Percentiles rank a stretch among this genome's conserved stretches.
Conservation (phyloP, 441 rosid species). For the Jatropha podagrica region DNA sequence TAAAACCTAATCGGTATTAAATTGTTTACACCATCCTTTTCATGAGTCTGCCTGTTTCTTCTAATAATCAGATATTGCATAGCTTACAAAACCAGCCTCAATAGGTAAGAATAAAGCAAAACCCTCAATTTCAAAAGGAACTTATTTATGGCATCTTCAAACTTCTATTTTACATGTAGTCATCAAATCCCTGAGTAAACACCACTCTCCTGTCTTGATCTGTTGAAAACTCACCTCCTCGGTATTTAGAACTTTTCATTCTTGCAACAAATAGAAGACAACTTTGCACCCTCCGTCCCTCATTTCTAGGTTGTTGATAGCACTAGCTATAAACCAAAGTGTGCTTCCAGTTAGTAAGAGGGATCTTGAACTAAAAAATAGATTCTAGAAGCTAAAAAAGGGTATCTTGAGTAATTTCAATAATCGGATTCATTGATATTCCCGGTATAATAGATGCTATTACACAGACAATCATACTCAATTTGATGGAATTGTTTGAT, state of each 20-base stretch:
- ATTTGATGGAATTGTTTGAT: too few relatives aligned
- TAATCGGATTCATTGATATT: too few relatives aligned
- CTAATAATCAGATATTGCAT: neutral
- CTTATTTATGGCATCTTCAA: neutral
- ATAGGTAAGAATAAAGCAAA: neutral
- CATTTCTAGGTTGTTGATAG: neutral
- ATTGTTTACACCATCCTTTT: neutral
- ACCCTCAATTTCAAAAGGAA: neutral
- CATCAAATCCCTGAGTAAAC: neutral
- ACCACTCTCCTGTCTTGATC: neutral
- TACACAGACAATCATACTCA: too few relatives aligned
- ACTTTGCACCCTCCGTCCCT: neutral
- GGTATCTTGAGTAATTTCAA: too few relatives aligned
- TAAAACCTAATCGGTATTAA: neutral
- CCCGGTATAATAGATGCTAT: too few relatives aligned
- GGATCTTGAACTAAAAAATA: too few relatives aligned
- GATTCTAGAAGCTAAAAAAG: too few relatives aligned
- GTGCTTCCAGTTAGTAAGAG: too few relatives aligned
- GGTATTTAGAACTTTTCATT: neutral
- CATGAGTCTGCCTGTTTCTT: neutral
- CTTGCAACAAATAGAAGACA: neutral
- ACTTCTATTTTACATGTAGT: neutral
- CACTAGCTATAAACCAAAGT: neutral
- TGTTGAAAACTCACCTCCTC: neutral
- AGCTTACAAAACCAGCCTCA: neutral